Evolutionary conservation across 2,329 filamentous ascomycete species (phyloP).

Genomic region (Venturiaceae sp.): DNA sequence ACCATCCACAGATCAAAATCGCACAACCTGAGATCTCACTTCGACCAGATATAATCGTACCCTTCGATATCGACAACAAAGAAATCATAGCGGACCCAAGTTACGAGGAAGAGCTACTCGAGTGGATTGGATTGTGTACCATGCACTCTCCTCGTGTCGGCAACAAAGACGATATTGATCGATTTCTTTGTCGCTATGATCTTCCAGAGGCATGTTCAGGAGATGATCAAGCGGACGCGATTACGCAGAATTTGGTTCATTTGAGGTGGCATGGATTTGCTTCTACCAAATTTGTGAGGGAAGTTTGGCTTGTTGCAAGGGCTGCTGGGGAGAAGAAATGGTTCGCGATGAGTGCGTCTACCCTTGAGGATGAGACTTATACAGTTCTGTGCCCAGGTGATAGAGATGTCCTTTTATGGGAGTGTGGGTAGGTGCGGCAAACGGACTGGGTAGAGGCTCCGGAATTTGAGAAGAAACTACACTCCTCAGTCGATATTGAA

Average conservation of each 20-base stretch:
- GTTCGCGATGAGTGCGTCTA: conserved; percentile 18
- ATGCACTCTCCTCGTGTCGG: conserved; percentile 56
- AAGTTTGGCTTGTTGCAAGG: conserved; percentile 17
- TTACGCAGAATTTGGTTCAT: conserved; percentile 17
- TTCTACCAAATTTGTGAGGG: conserved; percentile 21
- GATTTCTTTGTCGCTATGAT: conserved; percentile 59
- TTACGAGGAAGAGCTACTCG: conserved; percentile 56
- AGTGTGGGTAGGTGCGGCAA: conserved; percentile 11
- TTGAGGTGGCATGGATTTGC: conserved; percentile 36
- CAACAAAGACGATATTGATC: conserved; percentile 50
- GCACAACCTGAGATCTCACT: conserved; percentile 16
- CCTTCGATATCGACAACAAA: conserved; percentile 13
- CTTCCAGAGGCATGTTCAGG: conserved; percentile 35
- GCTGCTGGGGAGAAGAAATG: conserved; percentile 15
- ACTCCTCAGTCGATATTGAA: no score
- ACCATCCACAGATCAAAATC: background rate
- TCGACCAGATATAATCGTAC: conserved; percentile 19
- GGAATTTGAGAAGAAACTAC: no score
- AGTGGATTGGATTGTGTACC: conserved; percentile 64
- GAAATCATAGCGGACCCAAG: background rate
- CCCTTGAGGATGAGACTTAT: conserved; percentile 20
- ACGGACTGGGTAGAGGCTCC: no score
- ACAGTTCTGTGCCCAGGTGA: conserved; percentile 17
- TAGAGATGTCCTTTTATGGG: conserved; percentile 19
- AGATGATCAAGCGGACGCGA: background rate